phyloP scores from a whole-genome alignment of 1,284 basidiomycete genomes.

The Singerocomus inundabilis region DNA sequence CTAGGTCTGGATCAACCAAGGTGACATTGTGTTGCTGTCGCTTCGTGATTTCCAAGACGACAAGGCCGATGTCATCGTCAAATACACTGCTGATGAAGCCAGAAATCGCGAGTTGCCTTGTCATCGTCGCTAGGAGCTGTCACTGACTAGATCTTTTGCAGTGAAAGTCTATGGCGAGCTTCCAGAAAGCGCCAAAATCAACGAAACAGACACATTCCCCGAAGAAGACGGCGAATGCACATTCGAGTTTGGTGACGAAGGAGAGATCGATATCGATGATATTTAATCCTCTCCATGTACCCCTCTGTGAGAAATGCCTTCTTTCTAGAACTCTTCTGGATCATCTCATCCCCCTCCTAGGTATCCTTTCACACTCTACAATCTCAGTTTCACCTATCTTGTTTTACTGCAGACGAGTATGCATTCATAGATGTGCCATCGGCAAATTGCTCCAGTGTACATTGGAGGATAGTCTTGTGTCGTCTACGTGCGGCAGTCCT shows the following conservation, averaged over 20 bases:
- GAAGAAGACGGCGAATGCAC: conserved; percentile 88
- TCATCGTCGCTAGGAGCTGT: background rate
- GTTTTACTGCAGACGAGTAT: conserved; percentile 15
- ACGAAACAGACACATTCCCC: conserved; percentile 93
- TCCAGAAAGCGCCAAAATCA: conserved; percentile 98
- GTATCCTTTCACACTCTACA: conserved; percentile 9
- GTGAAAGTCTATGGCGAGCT: conserved; percentile 98
- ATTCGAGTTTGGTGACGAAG: conserved; percentile 88
- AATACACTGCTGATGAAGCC: conserved; percentile 96
- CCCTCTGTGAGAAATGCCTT: conserved; percentile 13
- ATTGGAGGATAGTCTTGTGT: conserved; percentile 12
- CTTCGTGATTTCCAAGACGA: conserved; percentile 99
- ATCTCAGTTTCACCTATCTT: conserved; percentile 5
- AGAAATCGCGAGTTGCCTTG: conserved; percentile 57
- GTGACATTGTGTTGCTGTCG: conserved; percentile 95
- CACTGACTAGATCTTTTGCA: conserved; percentile 27
- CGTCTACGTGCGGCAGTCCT: conserved; percentile 3
- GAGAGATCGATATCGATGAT: conserved; percentile 79
- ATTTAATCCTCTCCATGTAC: conserved; percentile 44
- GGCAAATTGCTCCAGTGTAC: conserved; percentile 18
- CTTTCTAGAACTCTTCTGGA: background rate
- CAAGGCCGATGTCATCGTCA: conserved; percentile 99
- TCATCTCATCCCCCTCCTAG: conserved; percentile 10
- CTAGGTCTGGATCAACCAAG: conserved; percentile 99
- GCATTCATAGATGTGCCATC: conserved; percentile 29